phyloP scores from a whole-genome alignment of 371 early-diverging fungal genomes.

The Chytridium lagenaria region DNA sequence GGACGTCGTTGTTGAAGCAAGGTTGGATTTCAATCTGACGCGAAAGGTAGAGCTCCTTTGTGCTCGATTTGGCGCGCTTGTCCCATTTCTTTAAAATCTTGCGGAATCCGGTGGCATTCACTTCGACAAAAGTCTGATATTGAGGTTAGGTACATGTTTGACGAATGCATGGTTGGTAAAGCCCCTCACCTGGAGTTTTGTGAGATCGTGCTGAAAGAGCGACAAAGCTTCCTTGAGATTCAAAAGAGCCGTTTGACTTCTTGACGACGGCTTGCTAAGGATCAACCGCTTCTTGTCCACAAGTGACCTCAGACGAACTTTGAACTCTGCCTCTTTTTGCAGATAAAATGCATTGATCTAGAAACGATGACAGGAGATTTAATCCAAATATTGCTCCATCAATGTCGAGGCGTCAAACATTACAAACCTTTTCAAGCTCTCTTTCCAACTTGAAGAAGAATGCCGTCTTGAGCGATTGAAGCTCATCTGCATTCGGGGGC shows the following conservation, averaged over 20 bases:
- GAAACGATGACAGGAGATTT: background rate
- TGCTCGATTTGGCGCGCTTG: slow-evolving; percentile 91
- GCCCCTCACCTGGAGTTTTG: slow-evolving; percentile 83
- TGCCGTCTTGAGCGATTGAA: slow-evolving; percentile 52
- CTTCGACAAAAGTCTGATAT: slow-evolving; percentile 88
- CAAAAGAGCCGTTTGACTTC: slow-evolving; percentile 59
- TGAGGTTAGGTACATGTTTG: background rate
- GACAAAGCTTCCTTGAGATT: slow-evolving; percentile 85
- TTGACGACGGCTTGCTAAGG: slow-evolving; percentile 23
- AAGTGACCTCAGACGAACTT: slow-evolving; percentile 51
- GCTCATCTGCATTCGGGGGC: slow-evolving; percentile 21
- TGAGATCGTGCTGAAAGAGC: slow-evolving; percentile 89
- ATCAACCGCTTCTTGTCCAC: slow-evolving; percentile 70
- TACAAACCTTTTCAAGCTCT: slow-evolving; percentile 62
- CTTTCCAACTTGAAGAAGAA: slow-evolving; percentile 65
- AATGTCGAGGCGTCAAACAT: background rate
- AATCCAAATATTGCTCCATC: too few relatives aligned
- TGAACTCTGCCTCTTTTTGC: slow-evolving; percentile 61
- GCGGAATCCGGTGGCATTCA: slow-evolving; percentile 93
- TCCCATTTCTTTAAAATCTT: slow-evolving; percentile 99
- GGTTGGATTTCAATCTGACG: slow-evolving; percentile 95
- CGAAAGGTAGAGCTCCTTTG: slow-evolving; percentile 93
- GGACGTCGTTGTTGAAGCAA: slow-evolving; percentile 89
- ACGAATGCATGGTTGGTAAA: background rate
- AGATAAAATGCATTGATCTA: slow-evolving; percentile 64